Base-by-base conservation (phyloP, 164 flowering plant genomes). In the Aristolochia californica region DNA sequence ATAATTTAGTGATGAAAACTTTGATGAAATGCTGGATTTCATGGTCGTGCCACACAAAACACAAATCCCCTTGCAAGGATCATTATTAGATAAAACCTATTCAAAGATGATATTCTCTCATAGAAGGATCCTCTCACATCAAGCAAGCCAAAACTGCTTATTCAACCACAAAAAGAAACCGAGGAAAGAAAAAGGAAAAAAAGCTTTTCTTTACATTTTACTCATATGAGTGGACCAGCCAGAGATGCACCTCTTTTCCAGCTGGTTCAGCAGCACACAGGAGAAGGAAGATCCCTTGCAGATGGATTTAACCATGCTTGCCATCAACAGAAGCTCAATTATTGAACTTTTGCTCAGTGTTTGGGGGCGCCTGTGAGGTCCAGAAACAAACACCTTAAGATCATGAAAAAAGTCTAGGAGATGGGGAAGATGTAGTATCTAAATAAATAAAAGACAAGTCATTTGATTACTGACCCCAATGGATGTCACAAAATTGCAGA, bases 401-500 rank as follows among this genome's bases (percentile, higher is more conserved):
- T 16, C 28, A 34, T 34, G 1, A n/a, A 16, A 15, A 13, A 10
- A 28, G 22, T 27, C 18, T 15, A 27, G 14, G 12, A 52, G 2
- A 24, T 24, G 14, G 20, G 53, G 20, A 5, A 24, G 26, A 22
- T 34, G 7, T 26, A 47, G n/a, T 24, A 44, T 0, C 4, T 2
- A 25, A 59, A 45, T 15, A 30, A 28, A 2, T 13, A 16, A 48
- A 48, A 26, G 54, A 59, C 5, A 28, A 56, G 26, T 57, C 24
- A 15, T 16, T n/a, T 23, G 17, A 43, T 49, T 59, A 82, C 88
- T 70, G 15, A 85, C 91, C 82, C 88, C 91, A 66, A 82, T 81
- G 51, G 89, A 70, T 58, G 97, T 89, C 61, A 89, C 89, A 72
- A 84, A 87, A 76, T 72, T 83, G 83, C 97, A 89, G 26, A 87